Conservation (phyloP, 2,329 filamentous ascomycete species). For the Colletotrichum sp. region DNA sequence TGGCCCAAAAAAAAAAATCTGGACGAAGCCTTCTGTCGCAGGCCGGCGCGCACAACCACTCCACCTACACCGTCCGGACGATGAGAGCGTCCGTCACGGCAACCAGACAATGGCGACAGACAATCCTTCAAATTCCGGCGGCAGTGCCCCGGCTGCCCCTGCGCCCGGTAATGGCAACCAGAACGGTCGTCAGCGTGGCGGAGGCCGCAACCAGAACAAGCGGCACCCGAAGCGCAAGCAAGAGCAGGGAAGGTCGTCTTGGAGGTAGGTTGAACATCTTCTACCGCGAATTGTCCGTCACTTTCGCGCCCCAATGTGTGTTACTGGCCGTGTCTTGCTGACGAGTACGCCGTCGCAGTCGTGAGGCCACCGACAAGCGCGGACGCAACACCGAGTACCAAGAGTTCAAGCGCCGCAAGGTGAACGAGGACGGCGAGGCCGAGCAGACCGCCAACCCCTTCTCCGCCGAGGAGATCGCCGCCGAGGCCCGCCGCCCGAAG, state of each 20-base stretch:
- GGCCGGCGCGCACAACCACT: neutral
- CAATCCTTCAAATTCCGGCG: neutral
- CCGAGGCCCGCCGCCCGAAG: conserved; percentile 88
- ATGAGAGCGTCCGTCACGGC: conserved; percentile 14
- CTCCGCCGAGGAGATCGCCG: conserved; percentile 81
- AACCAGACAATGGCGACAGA: conserved; percentile 17
- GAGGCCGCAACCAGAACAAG: neutral
- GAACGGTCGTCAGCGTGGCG: neutral
- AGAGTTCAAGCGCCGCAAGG: conserved; percentile 47
- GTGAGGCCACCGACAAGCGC: conserved; percentile 41
- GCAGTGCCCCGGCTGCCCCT: neutral
- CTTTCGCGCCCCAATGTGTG: neutral
- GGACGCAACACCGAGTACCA: conserved; percentile 43
- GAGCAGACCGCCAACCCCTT: conserved; percentile 49
- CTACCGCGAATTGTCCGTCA: neutral
- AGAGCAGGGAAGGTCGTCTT: conserved; percentile 12
- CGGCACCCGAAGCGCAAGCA: conserved; percentile 15
- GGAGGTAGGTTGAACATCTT: conserved; percentile 1
- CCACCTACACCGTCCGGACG: conserved; percentile 9
- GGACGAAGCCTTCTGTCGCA: neutral
- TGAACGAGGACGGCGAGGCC: conserved; percentile 35
- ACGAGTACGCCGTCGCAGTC: conserved; percentile 36
- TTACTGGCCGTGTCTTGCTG: neutral
- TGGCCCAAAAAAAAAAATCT: conserved; percentile 14
- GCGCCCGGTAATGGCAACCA: neutral